These are phyloP conservation scores for Lycium barbarum DNA, from an alignment of 257 asterid species.

Conservation along the genomic window DNA sequence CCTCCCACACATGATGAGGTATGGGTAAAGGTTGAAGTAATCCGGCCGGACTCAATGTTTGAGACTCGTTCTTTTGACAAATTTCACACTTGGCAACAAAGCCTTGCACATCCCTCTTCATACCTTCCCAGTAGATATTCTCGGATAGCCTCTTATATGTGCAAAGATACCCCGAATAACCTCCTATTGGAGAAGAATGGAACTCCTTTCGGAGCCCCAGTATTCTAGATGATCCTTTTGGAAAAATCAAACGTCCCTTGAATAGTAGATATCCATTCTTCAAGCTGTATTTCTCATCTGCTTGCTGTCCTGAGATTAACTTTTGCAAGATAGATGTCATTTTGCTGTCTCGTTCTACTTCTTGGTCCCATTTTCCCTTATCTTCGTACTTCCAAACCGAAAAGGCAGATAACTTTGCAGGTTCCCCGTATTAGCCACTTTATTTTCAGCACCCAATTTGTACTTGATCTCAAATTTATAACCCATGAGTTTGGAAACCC, in stretches of 20 bases:
- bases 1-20: neutral
- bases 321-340: neutral
- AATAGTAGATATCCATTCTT: neutral
- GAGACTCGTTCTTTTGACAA: constrained; percentile 5
- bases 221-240: neutral
- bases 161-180: neutral
- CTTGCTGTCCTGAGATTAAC: neutral
- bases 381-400: neutral
- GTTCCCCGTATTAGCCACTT: neutral
- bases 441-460: neutral
- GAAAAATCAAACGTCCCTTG: neutral
- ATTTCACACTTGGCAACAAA: neutral
- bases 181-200: neutral
- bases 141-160: neutral
- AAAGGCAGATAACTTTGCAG: neutral
- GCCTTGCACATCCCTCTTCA: neutral
- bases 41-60: neutral
- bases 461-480: neutral
- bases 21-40: neutral
- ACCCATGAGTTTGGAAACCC: neutral
- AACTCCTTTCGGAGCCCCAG: neutral
- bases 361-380: neutral
- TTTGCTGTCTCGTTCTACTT: neutral
- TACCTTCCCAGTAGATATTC: neutral
- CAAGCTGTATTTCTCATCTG: neutral